phyloP scores from a whole-genome alignment of 495 filamentous ascomycete species.

The Penicillium silybi region DNA sequence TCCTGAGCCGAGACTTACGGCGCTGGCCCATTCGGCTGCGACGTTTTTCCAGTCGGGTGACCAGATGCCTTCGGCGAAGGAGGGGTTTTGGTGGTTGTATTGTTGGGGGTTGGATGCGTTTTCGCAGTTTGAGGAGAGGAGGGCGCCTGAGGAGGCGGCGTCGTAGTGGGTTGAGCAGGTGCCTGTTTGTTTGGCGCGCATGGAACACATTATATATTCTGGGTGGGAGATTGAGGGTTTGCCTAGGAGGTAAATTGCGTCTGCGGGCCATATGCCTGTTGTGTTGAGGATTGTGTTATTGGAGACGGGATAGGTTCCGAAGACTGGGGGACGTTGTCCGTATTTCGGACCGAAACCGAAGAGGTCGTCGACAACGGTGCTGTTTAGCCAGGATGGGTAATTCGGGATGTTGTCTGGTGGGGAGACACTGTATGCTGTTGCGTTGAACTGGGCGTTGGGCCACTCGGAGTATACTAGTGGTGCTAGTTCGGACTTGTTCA shows the following conservation, averaged over 20 bases:
- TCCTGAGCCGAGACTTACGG: constrained; percentile 58
- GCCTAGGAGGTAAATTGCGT: constrained; percentile 62
- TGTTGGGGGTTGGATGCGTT: constrained; percentile 44
- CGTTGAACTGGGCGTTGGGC: constrained; percentile 44
- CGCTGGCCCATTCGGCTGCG: constrained; percentile 51
- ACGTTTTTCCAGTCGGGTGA: constrained; percentile 56
- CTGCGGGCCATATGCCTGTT: constrained; percentile 32
- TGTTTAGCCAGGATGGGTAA: constrained; percentile 43
- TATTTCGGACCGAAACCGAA: constrained; percentile 58
- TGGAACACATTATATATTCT: constrained; percentile 58
- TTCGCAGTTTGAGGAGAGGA: constrained; percentile 55
- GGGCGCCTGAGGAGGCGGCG: constrained; percentile 51
- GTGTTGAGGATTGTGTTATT: constrained; percentile 65
- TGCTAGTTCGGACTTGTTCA: constrained; percentile 51
- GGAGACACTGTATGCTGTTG: constrained; percentile 22
- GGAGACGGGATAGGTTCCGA: constrained; percentile 54
- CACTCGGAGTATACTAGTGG: constrained; percentile 60
- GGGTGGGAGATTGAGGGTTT: constrained; percentile 30
- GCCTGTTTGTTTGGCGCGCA: constrained; percentile 54
- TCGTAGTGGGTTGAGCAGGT: constrained; percentile 61
- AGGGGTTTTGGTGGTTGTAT: constrained; percentile 42
- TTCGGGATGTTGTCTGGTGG: constrained; percentile 20
- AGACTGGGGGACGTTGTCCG: constrained; percentile 54
- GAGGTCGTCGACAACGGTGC: constrained; percentile 62
- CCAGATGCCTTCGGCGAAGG: constrained; percentile 27